phyloP scores from a whole-genome alignment of 1,284 basidiomycete genomes.

The Ganoderma resinaceum region DNA sequence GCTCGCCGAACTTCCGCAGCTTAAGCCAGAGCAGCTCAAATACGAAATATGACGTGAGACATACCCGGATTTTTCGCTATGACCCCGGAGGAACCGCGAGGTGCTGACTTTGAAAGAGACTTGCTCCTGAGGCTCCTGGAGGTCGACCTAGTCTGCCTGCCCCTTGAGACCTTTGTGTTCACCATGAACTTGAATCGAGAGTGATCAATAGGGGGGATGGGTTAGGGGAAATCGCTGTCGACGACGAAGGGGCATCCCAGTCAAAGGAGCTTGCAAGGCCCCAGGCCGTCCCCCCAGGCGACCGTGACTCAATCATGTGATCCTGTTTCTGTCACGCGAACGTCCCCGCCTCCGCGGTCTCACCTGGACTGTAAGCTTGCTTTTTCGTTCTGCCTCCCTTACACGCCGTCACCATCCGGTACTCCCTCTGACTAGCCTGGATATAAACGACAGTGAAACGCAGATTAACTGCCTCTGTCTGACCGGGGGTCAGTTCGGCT shows the following conservation, averaged over 20 bases:
- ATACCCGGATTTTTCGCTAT: background rate
- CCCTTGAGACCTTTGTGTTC: constrained; percentile 1
- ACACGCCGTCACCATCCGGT: background rate
- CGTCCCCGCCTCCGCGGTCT: background rate
- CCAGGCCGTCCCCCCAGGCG: background rate
- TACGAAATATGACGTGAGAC: background rate
- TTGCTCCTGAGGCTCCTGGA: background rate
- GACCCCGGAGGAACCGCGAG: background rate
- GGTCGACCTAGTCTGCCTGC: background rate
- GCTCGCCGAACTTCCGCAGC: background rate
- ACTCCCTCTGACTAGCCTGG: too few relatives aligned
- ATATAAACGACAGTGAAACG: too few relatives aligned
- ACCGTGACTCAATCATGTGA: constrained; percentile 12
- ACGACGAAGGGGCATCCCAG: background rate
- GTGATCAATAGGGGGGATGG: background rate
- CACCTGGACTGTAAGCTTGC: background rate
- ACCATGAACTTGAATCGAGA: background rate
- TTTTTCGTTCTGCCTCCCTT: background rate
- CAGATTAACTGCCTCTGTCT: background rate
- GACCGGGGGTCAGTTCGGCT: background rate
- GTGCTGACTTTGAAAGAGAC: background rate
- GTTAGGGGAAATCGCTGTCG: constrained; percentile 3
- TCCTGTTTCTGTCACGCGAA: background rate
- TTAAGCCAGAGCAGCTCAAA: background rate
- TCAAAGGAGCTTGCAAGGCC: background rate